Conservation (phyloP, 2,329 filamentous ascomycete species). For the Coniella lustricola region DNA sequence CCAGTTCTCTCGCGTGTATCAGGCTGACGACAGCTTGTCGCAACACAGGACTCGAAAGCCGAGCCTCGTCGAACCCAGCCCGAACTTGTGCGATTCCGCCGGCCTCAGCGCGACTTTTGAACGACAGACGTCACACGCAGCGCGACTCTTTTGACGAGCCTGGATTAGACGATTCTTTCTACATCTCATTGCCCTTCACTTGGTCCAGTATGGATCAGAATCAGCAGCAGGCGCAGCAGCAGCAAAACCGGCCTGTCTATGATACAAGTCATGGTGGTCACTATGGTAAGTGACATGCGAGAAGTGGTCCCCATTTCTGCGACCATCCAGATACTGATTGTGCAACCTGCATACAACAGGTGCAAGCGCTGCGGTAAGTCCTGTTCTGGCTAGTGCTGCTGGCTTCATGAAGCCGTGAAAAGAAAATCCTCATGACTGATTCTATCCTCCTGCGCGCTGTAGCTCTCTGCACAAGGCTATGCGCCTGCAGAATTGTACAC, state of each 20-base stretch:
- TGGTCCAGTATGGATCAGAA: slow-evolving; percentile 46
- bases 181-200: not conserved
- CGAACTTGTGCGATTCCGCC: slow-evolving; percentile 8
- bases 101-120: slow-evolving; percentile 7
- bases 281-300: slow-evolving; percentile 53
- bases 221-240: slow-evolving; percentile 49
- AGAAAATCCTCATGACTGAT: slow-evolving; percentile 4
- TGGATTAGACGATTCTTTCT: not conserved
- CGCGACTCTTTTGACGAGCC: slow-evolving; percentile 2
- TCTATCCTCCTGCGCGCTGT: slow-evolving; percentile 20
- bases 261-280: slow-evolving; percentile 68
- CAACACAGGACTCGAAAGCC: slow-evolving; percentile 17
- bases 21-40: slow-evolving; percentile 7
- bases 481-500: slow-evolving; percentile 92
- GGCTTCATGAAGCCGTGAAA: not conserved
- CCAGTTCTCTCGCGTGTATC: not conserved
- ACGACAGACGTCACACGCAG: slow-evolving; percentile 1
- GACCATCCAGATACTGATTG: slow-evolving; percentile 18
- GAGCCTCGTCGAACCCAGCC: slow-evolving; percentile 13
- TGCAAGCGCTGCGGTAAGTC: slow-evolving; percentile 60
- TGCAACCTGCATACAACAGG: slow-evolving; percentile 34
- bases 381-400: not conserved
- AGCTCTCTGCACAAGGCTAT: slow-evolving; percentile 83
- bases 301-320: slow-evolving; percentile 11
- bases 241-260: slow-evolving; percentile 59